Conservation (phyloP, 306 rosid genomes). For the Amphicarpaea edgeworthii region DNA sequence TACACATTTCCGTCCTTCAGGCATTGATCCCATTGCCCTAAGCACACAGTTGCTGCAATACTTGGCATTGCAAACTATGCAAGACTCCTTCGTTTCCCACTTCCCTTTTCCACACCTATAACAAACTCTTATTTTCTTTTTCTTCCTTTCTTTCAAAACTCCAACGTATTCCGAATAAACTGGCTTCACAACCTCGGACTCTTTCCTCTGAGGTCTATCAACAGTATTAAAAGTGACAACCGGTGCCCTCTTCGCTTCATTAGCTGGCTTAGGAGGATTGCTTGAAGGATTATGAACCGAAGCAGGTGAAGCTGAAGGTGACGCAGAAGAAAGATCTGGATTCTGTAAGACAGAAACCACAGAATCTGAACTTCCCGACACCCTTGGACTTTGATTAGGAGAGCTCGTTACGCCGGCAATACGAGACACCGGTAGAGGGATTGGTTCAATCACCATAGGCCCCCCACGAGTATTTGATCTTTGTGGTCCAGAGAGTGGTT, state of each 20-base stretch:
- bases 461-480: constrained; percentile 52
- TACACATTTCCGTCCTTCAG: constrained; percentile 95
- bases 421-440: constrained; percentile 89
- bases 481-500: constrained; percentile 67
- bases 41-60: constrained; percentile 94
- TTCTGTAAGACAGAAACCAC: constrained; percentile 90
- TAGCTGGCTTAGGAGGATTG: constrained; percentile 56
- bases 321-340: constrained; percentile 85
- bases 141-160: constrained; percentile 81
- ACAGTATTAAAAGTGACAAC: constrained; percentile 88
- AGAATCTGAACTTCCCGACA: constrained; percentile 91
- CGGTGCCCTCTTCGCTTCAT: constrained; percentile 71
- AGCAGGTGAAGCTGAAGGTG: constrained; percentile 91
- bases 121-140: constrained; percentile 83
- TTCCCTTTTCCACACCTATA: constrained; percentile 89
- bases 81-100: constrained; percentile 98
- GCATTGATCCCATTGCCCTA: constrained; percentile 99
- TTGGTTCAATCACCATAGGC: constrained; percentile 67
- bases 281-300: constrained; percentile 78
- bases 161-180: constrained; percentile 76
- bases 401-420: constrained; percentile 78
- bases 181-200: constrained; percentile 68
- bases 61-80: constrained; percentile 88
- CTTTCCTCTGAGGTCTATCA: constrained; percentile 71
- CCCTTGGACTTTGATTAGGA: constrained; percentile 77